phyloP scores from a whole-genome alignment of 139 green algal genomes.

The Limnomonas spitsbergensis region DNA sequence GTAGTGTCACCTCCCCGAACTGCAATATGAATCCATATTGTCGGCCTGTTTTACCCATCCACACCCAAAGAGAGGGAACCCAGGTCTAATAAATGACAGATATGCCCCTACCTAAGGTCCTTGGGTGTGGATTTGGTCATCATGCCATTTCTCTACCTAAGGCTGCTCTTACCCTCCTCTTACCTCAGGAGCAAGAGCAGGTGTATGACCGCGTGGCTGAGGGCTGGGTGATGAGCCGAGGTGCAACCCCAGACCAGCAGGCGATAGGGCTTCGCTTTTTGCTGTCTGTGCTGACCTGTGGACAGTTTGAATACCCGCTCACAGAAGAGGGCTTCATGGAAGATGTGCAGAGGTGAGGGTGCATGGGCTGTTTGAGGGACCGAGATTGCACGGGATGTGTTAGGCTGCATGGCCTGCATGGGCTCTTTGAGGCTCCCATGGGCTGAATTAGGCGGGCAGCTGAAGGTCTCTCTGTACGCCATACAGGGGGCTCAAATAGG shows the following conservation, averaged over 20 bases:
- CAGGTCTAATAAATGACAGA: too few species aligned
- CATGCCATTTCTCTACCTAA: too few species aligned
- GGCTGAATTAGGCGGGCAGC: background rate
- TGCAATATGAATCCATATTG: too few species aligned
- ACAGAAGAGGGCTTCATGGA: conserved; percentile 51
- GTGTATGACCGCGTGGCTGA: conserved; percentile 42
- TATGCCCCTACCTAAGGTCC: too few species aligned
- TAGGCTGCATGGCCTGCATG: background rate
- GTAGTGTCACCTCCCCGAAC: too few species aligned
- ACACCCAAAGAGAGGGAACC: too few species aligned
- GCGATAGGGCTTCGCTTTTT: conserved; percentile 51
- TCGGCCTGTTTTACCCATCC: too few species aligned
- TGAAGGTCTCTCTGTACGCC: too few species aligned
- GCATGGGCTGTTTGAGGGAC: background rate
- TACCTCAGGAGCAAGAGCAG: conserved; percentile 38
- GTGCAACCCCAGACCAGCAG: conserved; percentile 33
- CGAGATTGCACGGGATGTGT: background rate
- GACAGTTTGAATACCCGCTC: conserved; percentile 53
- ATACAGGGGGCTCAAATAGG: too few species aligned
- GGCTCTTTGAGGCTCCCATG: background rate
- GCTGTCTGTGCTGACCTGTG: conserved; percentile 36
- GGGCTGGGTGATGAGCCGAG: conserved; percentile 30
- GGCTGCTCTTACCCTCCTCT: too few species aligned
- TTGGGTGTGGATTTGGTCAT: too few species aligned
- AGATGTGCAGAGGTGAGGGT: conserved; percentile 26